A percentile compares a stretch with the other conserved stretches of the same genome.
These are phyloP conservation scores for Fusarium fujikuroi DNA, from an alignment of 2,329 filamentous ascomycete genomes.

Conservation along the genomic window DNA sequence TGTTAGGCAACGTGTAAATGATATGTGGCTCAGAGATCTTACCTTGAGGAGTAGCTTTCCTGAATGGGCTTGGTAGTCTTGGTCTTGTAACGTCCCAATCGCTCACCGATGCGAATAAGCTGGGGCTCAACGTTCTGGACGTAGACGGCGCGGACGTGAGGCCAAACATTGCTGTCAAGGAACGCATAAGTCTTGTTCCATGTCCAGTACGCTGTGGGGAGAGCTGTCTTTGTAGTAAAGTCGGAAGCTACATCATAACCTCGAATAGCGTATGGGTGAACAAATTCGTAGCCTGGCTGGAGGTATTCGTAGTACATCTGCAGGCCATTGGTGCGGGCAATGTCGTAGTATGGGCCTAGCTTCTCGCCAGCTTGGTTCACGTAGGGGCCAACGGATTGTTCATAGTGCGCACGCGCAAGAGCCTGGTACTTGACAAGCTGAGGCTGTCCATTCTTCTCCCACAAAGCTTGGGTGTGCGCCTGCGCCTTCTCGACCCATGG, in stretches of 20 bases:
- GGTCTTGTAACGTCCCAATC: conserved; percentile 78
- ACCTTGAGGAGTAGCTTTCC: conserved; percentile 32
- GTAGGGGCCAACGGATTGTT: conserved; percentile 77
- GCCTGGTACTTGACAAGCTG: conserved; percentile 73
- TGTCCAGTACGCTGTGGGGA: conserved; percentile 77
- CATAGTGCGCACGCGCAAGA: conserved; percentile 73
- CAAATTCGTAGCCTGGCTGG: conserved; percentile 78
- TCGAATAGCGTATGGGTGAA: conserved; percentile 77
- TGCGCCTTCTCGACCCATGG: conserved; percentile 76
- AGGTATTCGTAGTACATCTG: conserved; percentile 78
- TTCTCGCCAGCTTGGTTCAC: conserved; percentile 69
- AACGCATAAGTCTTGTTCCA: conserved; percentile 78
- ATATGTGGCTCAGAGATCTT: neutral
- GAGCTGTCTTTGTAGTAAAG: conserved; percentile 74
- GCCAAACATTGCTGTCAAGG: conserved; percentile 81
- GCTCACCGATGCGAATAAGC: conserved; percentile 88
- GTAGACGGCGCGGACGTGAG: conserved; percentile 82
- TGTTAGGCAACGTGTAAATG: conserved; percentile 7
- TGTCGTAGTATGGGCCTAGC: conserved; percentile 77
- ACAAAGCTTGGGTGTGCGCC: conserved; percentile 75
- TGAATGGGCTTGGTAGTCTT: conserved; percentile 48
- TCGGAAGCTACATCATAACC: conserved; percentile 74
- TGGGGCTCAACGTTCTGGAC: conserved; percentile 95
- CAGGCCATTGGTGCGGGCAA: conserved; percentile 69
- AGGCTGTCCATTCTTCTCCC: conserved; percentile 82